Conservation (phyloP, 345 rosid species). For the Durio zibethinus region DNA sequence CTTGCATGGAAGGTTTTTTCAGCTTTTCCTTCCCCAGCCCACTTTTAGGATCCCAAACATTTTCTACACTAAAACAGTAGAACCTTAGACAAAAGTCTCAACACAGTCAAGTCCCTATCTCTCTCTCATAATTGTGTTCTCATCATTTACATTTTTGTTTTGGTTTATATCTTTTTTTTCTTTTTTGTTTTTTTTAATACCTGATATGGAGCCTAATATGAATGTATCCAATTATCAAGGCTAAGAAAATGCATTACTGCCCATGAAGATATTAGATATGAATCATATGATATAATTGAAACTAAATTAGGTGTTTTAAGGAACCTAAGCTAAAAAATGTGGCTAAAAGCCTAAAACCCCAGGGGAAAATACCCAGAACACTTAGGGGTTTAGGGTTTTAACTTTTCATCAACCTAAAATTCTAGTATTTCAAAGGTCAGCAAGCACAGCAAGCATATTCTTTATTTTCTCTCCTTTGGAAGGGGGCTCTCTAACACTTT, state of each 20-base stretch:
- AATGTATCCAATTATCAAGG: not conserved
- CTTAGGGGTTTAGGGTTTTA: conserved; percentile 35
- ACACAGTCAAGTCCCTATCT: conserved; percentile 3
- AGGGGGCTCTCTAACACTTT: not conserved
- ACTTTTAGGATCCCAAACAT: conserved; percentile 20
- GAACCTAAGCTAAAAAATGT: not conserved
- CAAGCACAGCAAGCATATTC: not conserved
- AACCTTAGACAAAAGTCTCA: conserved; percentile 22
- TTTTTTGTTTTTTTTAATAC: not conserved
- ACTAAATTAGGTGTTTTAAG: not conserved
- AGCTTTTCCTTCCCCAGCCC: conserved; percentile 17
- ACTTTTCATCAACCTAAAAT: not conserved
- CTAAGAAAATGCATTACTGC: not conserved
- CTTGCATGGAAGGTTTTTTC: conserved; percentile 20
- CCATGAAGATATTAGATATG: not conserved
- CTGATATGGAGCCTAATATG: not conserved
- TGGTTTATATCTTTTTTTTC: not conserved
- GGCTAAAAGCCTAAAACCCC: not conserved
- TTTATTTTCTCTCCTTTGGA: not conserved
- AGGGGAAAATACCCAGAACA: not conserved
- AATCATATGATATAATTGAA: not conserved
- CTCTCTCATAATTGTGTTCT: conserved; percentile 15
- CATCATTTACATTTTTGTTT: not conserved
- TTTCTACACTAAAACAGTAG: conserved; percentile 20
- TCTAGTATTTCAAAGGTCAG: not conserved